A percentile compares a stretch with the other conserved stretches of the same genome.
phyloP scores from a whole-genome alignment of 208 protist genomes.

The Wallacemonas sp. region DNA sequence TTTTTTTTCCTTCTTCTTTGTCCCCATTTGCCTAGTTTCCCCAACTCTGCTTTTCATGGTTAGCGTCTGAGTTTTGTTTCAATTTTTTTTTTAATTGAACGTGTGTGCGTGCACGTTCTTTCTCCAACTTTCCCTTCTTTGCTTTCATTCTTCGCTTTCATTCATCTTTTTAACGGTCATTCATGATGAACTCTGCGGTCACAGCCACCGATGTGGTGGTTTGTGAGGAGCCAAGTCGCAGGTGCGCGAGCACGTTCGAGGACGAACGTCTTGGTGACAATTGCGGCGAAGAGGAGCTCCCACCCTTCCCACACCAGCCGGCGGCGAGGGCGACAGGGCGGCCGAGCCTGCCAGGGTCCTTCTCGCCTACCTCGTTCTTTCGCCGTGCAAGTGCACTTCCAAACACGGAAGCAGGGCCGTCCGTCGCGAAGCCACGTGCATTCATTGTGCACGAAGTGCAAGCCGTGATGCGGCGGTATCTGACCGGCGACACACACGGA shows the following conservation, averaged over 20 bases:
- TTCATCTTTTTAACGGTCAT: neutral
- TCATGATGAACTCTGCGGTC: neutral
- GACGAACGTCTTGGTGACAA: neutral
- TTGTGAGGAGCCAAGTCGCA: neutral
- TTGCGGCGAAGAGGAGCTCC: neutral
- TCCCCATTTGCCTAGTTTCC: neutral
- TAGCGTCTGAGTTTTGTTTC: too few species aligned
- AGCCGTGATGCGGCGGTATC: neutral
- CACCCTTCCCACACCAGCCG: too few species aligned
- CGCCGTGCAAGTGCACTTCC: too few species aligned
- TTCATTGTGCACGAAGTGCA: conserved; percentile 7
- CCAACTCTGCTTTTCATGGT: too few species aligned
- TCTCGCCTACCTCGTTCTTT: too few species aligned
- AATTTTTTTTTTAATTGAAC: neutral
- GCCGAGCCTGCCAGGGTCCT: neutral
- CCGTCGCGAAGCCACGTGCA: neutral
- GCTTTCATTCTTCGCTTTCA: neutral
- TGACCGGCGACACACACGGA: conserved; percentile 6
- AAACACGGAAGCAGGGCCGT: neutral
- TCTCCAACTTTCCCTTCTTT: neutral
- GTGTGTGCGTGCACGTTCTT: neutral
- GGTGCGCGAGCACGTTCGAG: neutral
- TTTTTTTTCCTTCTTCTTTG: conserved; percentile 17
- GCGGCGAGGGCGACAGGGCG: too few species aligned
- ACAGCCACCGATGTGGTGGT: conserved; percentile 4